Conservation (phyloP, 176 grass and related monocot species). For the Zea luxurians region DNA sequence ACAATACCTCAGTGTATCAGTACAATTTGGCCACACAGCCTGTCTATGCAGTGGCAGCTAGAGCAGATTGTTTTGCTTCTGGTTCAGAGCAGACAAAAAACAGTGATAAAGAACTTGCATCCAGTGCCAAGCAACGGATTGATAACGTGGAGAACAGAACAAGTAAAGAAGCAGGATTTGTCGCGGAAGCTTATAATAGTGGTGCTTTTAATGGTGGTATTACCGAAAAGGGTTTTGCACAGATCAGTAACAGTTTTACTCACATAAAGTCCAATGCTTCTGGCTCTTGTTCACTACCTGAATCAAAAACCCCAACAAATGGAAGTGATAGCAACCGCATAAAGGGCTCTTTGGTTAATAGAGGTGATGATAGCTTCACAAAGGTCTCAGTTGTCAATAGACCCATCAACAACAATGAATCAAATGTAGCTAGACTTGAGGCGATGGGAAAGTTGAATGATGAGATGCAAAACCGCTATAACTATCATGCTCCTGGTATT, state of each 20-base stretch:
- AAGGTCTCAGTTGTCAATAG: constrained; percentile 39
- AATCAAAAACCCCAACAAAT: constrained; percentile 36
- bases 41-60: constrained; percentile 37
- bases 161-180: constrained; percentile 40
- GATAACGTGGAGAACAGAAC: constrained; percentile 35
- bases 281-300: constrained; percentile 26
- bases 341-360: constrained; percentile 46
- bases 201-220: constrained; percentile 28
- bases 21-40: constrained; percentile 29
- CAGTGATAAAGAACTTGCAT: constrained; percentile 25
- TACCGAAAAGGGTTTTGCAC: constrained; percentile 40
- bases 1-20: constrained; percentile 22
- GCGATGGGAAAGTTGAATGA: constrained; percentile 47
- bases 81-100: constrained; percentile 34
- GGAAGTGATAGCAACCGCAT: constrained; percentile 37
- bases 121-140: constrained; percentile 35
- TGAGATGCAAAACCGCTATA: constrained; percentile 52
- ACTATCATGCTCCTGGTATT: constrained; percentile 25
- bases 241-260: constrained; percentile 45
- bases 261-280: constrained; percentile 36
- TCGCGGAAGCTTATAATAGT: constrained; percentile 30
- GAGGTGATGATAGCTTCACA: constrained; percentile 39
- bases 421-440: constrained; percentile 46
- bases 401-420: constrained; percentile 28
- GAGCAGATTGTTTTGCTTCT: constrained; percentile 38